A percentile compares a stretch with the other conserved stretches of the same genome.
These are phyloP conservation scores for Xylaria venustula DNA, from an alignment of 495 filamentous ascomycete species.

Conservation along the genomic window DNA sequence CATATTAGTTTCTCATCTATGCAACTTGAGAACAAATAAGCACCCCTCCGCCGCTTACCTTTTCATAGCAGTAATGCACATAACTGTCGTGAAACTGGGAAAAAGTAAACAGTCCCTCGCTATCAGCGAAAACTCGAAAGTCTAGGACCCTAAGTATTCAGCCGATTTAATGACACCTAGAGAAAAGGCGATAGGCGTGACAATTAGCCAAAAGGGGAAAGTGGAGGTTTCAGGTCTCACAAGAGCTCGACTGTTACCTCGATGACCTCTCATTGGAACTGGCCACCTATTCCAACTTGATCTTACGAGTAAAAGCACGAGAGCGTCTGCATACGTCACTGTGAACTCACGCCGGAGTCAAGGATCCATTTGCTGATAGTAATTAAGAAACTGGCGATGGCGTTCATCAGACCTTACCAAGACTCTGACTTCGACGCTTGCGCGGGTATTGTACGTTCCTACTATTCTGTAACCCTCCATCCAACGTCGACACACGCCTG, in stretches of 20 bases:
- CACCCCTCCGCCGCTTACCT: too few species aligned
- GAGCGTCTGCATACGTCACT: neutral
- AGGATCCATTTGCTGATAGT: neutral
- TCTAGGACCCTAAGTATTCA: too few species aligned
- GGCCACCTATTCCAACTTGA: neutral
- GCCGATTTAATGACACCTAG: too few species aligned
- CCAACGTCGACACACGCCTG: too few species aligned
- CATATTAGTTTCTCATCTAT: too few species aligned
- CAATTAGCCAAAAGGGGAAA: constrained; percentile 12
- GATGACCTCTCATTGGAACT: too few species aligned
- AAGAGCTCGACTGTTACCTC: neutral
- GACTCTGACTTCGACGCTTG: constrained; percentile 31
- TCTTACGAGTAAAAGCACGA: neutral
- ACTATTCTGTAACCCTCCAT: too few species aligned
- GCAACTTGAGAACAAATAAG: too few species aligned
- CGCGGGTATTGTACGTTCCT: constrained; percentile 34
- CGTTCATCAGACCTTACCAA: constrained; percentile 35
- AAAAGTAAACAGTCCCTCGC: neutral
- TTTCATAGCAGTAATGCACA: too few species aligned
- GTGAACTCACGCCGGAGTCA: too few species aligned
- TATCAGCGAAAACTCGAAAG: neutral
- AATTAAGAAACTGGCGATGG: constrained; percentile 18
- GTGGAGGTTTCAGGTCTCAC: constrained; percentile 4
- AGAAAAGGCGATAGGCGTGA: neutral
- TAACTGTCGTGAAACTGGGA: too few species aligned